Evolutionary conservation across 805 yeast species (phyloP), one percentile per base, ranked within the genome.

Genomic region (Ogataea trehaloabstinens): DNA sequence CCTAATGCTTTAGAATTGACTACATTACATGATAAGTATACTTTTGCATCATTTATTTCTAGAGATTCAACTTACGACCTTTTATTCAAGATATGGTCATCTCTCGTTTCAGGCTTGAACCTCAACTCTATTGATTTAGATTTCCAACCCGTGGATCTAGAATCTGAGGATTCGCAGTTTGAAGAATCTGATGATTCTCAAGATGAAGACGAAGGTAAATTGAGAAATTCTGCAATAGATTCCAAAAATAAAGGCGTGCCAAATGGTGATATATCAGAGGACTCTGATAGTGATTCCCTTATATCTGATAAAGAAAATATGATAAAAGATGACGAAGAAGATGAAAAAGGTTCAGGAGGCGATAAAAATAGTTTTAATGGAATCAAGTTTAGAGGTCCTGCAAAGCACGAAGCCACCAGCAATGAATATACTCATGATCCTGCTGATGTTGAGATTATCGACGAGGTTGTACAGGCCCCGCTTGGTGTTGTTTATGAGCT

Each of bases 1-100:
- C 88, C 88, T 5, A 83, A 82, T 53, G 87, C 85, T 1, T 73
- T 83, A 45, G 70, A 73, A 31, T 71, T 83, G 17, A 71, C 76
- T 40, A 82, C 89, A 1, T 60, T 80, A 34, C 85, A 82, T 51
- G 76, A 73, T 19, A 76, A 73, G 49, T 78, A 75, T 53, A 69
- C 71, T 0, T 83, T 83, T 66, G 87, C 87, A 0, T 74, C 84
- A 1, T 76, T 83, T 44, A 64, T 80, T 19, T 66, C 79, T 3
- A 68, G 90, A 48, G 90, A 83, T 58, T 41, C 67, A 1, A 64
- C 77, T 0, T 74, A 66, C 49, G 68, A 65, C 37, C 56, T 76
- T 24, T 72, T 85, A 36, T 68, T 76, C 4, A 74, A 70, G 34
- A 74, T 82, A 6, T 84, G 93, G 91, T 74, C 75, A 38, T 64